phyloP scores from a whole-genome alignment of 1,284 basidiomycete species.

The Coniophora puteana region DNA sequence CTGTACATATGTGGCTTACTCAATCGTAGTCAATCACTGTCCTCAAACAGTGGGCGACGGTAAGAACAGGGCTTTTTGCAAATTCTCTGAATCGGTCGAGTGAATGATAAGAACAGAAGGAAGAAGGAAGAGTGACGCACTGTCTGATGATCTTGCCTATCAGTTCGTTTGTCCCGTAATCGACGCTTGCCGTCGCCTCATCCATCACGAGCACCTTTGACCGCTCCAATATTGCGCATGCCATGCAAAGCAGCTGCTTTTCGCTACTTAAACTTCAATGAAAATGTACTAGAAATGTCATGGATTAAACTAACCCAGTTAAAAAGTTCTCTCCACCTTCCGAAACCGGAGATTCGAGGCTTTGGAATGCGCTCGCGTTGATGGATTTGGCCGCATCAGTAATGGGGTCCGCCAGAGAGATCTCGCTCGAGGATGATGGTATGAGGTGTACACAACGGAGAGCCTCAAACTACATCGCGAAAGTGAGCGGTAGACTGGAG shows the following conservation, averaged over 20 bases:
- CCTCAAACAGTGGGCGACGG: conserved; percentile 68
- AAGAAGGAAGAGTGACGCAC: conserved; percentile 29
- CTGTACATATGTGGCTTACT: too few relatives aligned
- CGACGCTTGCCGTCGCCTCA: conserved; percentile 43
- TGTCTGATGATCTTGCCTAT: conserved; percentile 58
- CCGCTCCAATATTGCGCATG: conserved; percentile 56
- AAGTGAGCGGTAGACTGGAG: not conserved
- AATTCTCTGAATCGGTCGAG: too few relatives aligned
- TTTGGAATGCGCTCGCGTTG: conserved; percentile 84
- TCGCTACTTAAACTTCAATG: conserved; percentile 31
- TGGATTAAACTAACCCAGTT: conserved; percentile 58
- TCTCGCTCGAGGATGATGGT: conserved; percentile 56
- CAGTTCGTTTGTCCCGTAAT: conserved; percentile 63
- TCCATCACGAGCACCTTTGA: conserved; percentile 62
- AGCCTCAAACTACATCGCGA: conserved; percentile 66
- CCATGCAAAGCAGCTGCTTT: conserved; percentile 66
- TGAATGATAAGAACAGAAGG: too few relatives aligned
- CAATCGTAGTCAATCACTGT: conserved; percentile 71
- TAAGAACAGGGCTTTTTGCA: conserved; percentile 61
- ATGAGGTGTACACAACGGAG: conserved; percentile 87
- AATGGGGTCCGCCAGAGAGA: conserved; percentile 44
- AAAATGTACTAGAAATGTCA: not conserved
- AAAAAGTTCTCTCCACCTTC: conserved; percentile 93
- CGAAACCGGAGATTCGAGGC: conserved; percentile 81
- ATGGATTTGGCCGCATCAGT: conserved; percentile 40